A percentile compares a stretch with the other conserved stretches of the same genome.
Evolutionary conservation across 169 alveolate genomes (phyloP).

Genomic region (Plasmodium reichenowi): DNA sequence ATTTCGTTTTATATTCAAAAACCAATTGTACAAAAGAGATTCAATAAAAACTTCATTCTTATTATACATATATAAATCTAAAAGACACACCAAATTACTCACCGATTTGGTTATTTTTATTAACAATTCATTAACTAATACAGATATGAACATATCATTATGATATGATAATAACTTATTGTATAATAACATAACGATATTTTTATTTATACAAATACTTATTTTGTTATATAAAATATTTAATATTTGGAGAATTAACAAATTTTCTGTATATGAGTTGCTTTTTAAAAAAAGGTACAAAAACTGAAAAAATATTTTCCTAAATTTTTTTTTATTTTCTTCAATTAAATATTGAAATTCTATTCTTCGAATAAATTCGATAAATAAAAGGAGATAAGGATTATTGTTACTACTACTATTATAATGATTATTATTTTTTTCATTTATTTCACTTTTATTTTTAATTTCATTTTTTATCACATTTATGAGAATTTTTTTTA

Average conservation of each 20-base stretch:
- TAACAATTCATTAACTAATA: slow-evolving; percentile 54
- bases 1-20: slow-evolving; percentile 32
- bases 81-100: slow-evolving; percentile 38
- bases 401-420: neutral
- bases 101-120: slow-evolving; percentile 61
- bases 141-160: slow-evolving; percentile 64
- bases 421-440: no score
- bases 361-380: slow-evolving; percentile 63
- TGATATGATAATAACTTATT: slow-evolving; percentile 19
- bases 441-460: no score
- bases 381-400: slow-evolving; percentile 55
- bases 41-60: slow-evolving; percentile 61
- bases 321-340: slow-evolving; percentile 48
- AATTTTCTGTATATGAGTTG: slow-evolving; percentile 23
- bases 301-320: slow-evolving; percentile 65
- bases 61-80: slow-evolving; percentile 40
- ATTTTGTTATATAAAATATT: slow-evolving; percentile 41
- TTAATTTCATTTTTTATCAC: slow-evolving; percentile 3
- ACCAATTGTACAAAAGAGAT: slow-evolving; percentile 62
- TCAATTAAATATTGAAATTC: slow-evolving; percentile 34
- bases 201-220: slow-evolving; percentile 34
- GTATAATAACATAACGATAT: slow-evolving; percentile 24
- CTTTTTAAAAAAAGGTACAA: slow-evolving; percentile 43
- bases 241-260: slow-evolving; percentile 74
- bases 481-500: slow-evolving; percentile 41